Percentiles rank a stretch among this genome's conserved stretches.
phyloP scores from a whole-genome alignment of 345 rosid genomes.

The Sonneratia alba region DNA sequence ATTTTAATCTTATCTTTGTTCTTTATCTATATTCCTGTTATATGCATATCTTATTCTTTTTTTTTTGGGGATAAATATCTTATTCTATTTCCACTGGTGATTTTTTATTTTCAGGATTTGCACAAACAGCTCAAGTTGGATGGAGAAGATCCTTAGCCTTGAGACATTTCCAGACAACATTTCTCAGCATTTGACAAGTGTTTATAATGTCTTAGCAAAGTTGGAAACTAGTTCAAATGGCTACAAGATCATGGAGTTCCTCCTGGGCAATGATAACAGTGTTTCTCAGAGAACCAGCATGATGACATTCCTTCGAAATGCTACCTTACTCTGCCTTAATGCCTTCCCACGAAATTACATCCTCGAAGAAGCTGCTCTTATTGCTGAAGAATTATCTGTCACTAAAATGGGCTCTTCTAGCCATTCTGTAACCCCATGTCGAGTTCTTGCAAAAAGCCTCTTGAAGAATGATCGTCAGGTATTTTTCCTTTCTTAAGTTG shows the following conservation, averaged over 20 bases:
- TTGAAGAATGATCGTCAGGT: conserved; percentile 93
- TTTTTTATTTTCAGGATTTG: conserved; percentile 36
- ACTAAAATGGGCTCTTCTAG: conserved; percentile 46
- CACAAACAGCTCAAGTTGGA: conserved; percentile 80
- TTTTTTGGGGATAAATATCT: background rate
- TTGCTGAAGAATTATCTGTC: conserved; percentile 72
- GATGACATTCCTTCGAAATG: conserved; percentile 85
- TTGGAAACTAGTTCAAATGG: conserved; percentile 21
- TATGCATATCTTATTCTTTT: background rate
- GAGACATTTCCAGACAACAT: conserved; percentile 56
- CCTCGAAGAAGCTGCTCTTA: conserved; percentile 78
- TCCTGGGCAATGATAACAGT: conserved; percentile 36
- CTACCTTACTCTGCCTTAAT: conserved; percentile 56
- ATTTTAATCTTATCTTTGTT: background rate
- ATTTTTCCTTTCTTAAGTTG: conserved; percentile 11
- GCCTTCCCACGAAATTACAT: conserved; percentile 74
- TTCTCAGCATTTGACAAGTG: conserved; percentile 38
- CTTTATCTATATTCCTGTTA: conserved; percentile 2
- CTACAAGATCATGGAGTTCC: conserved; percentile 32
- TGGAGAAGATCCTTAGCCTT: conserved; percentile 48
- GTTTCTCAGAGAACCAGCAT: conserved; percentile 37
- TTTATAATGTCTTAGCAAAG: conserved; percentile 23
- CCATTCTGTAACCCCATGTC: conserved; percentile 58
- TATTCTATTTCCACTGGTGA: background rate
- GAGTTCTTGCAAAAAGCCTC: conserved; percentile 75